Evolutionary conservation across 2,329 filamentous ascomycete species (phyloP), one percentile per base, ranked within the genome.

Genomic region (Thelonectria olida): DNA sequence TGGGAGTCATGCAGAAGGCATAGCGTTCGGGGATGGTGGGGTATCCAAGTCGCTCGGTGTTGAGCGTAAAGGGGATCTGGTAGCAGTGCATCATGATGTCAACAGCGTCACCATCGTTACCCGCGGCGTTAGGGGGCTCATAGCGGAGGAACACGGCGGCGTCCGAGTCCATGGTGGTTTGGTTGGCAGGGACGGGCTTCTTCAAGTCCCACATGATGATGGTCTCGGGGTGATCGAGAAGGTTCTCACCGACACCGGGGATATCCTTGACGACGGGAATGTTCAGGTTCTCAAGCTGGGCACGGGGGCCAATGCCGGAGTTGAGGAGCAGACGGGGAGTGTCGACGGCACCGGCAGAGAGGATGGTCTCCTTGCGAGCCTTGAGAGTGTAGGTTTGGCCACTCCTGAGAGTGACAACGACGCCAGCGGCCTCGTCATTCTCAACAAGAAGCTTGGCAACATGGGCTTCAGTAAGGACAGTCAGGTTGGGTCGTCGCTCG

Each of bases 11-110:
- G 86, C 92, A 96, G 83, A 96, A 96, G 53, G 92, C 92, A 72
- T 94, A 90, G 62, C 90, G 91, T 67, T 94, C 88, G 63, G 85
- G 70, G 63, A 84, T 73, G 60, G 78, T 75, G 41, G 82, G 83
- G 73, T 89, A 97, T 67, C 93, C 93, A 10, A 97, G 85, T 39
- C 92, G 89, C 56, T 85, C 81, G 2, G 93, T 97, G 84, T 97
- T 97, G 69, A 93, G 87, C 64, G 90, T 92, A 80, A 97, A 97
- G 54, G 93, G 93, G 68, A 97, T 96, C 80, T 97, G 93, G 82
- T 97, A 97, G 85, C 93, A 97, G 82, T 97, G 93, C 91, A 96
- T 96, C 93, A 97, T 97, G 72, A 96, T 81, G 74, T 97, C 93
- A 65, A 91, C 91, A 56, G 92, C 89, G 63, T 91, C 86, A 53